Percentiles rank a stretch among this genome's conserved stretches.
Evolutionary conservation across 805 yeast species (phyloP).

Genomic region (Sugiyamaella marilandica): DNA sequence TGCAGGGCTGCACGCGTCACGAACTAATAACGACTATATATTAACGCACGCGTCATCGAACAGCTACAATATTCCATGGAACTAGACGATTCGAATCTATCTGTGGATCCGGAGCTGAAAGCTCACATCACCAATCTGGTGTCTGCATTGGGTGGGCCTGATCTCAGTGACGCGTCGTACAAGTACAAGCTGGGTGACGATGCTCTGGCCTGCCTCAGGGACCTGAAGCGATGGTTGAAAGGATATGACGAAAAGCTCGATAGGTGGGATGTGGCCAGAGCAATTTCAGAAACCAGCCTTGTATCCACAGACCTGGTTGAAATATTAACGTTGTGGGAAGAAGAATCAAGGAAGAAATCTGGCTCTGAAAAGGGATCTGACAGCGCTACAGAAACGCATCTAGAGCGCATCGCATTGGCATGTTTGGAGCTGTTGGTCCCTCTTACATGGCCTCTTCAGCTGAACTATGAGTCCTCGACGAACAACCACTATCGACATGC

Average conservation of each 20-base stretch:
- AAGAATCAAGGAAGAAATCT: conserved; percentile 27
- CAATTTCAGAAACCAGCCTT: conserved; percentile 75
- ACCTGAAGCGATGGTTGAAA: conserved; percentile 81
- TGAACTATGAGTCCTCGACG: conserved; percentile 54
- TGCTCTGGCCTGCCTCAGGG: conserved; percentile 79
- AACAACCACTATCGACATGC: conserved; percentile 53
- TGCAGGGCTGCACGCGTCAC: neutral
- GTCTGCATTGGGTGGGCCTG: conserved; percentile 89
- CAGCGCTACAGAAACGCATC: conserved; percentile 25
- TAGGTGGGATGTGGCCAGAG: conserved; percentile 78
- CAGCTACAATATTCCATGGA: neutral
- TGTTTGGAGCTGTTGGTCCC: conserved; percentile 76
- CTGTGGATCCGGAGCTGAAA: conserved; percentile 31
- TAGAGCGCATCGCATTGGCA: conserved; percentile 63
- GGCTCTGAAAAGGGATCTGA: neutral
- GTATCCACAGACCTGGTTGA: conserved; percentile 68
- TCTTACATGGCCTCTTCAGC: conserved; percentile 77
- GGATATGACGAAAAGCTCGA: conserved; percentile 70
- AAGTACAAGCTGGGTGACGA: conserved; percentile 83
- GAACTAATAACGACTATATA: neutral
- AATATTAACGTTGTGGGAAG: conserved; percentile 72
- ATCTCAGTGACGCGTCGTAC: conserved; percentile 47
- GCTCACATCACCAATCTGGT: conserved; percentile 79
- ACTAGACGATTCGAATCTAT: neutral
- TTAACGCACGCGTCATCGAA: neutral